Base-by-base conservation (phyloP, 495 filamentous ascomycete genomes). In the Endocarpon pusillum region DNA sequence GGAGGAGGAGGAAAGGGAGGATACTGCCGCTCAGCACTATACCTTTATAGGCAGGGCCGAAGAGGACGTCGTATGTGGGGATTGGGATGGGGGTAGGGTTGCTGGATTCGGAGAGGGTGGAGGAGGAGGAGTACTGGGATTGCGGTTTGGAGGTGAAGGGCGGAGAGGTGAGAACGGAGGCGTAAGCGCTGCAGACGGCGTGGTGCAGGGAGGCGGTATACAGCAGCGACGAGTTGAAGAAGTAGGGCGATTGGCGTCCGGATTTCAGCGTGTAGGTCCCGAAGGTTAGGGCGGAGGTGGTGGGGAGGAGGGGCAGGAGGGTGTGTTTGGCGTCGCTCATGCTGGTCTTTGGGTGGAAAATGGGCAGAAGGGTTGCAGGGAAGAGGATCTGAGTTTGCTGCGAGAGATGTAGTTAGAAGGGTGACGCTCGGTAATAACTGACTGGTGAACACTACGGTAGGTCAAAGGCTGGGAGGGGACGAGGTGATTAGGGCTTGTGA, bases 211-310 rank as follows among this genome's bases (percentile, higher is more conserved):
- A 59, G 18, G 73, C 78, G 16, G 69, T 71, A 61, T 85, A 77
- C 61, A 94, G 84, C 43, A 77, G 69, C 21, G 82, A 83, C 12
- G 85, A 81, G 56, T 89, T 91, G 75, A 96, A 92, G 69, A 97
- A 94, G 71, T 96, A 94, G n/a, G 89, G 86, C 4, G 84, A 93
- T 47, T 74, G 68, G 42, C 89, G 84, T 43, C 78, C 77, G 36
- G 86, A 94, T 57, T 97, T 97, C 42, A 97, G 67, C 36, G 72
- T 75, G 64, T 76, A 94, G 45, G 67, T 73, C 51, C 89, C 87
- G 60, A 97, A 94, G 26, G 75, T 77, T 37, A 94, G 75, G 53
- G 83, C 75, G 38, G 71, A 71, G 55, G 73, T 75, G 23, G 59
- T 53, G 46, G 89, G 66, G 51, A 81, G 69, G 26, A 79, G 67